phyloP scores from a whole-genome alignment of 192 early-diverging fungal genomes.

The Oehlia diaphana region DNA sequence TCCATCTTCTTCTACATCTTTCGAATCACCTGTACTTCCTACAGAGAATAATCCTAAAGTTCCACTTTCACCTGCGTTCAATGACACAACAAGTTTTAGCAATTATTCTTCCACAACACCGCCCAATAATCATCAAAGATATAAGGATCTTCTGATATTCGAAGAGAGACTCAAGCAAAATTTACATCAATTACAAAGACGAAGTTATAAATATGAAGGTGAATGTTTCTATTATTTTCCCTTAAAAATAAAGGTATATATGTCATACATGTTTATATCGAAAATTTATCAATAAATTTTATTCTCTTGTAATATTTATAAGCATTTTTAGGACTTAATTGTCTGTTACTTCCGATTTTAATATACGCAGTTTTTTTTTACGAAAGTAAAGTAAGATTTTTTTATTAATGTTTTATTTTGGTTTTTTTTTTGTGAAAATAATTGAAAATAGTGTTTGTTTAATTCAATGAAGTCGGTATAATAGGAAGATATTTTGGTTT shows the following conservation, averaged over 20 bases:
- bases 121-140: conserved; percentile 38
- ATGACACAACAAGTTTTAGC: neutral
- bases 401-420: neutral
- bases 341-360: conserved; percentile 39
- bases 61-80: neutral
- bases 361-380: conserved; percentile 49
- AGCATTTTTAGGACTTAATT: conserved; percentile 12
- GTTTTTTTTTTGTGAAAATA: neutral
- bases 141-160: conserved; percentile 77
- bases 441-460: no score
- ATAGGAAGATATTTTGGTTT: no score
- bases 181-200: conserved; percentile 61
- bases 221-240: neutral
- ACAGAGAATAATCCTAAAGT: neutral
- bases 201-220: conserved; percentile 76
- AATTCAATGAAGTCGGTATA: no score
- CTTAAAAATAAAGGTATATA: no score
- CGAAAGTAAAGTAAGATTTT: conserved; percentile 1
- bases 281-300: conserved; percentile 18
- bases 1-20: no score
- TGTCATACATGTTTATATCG: neutral
- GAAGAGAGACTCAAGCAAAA: conserved; percentile 79
- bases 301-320: neutral
- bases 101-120: conserved; percentile 20
- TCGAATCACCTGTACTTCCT: neutral